Percentiles rank a stretch among this genome's conserved stretches.
These are phyloP conservation scores for Paecilomyces sp. DNA, from an alignment of 2,329 filamentous ascomycete species.

Conservation along the genomic window DNA sequence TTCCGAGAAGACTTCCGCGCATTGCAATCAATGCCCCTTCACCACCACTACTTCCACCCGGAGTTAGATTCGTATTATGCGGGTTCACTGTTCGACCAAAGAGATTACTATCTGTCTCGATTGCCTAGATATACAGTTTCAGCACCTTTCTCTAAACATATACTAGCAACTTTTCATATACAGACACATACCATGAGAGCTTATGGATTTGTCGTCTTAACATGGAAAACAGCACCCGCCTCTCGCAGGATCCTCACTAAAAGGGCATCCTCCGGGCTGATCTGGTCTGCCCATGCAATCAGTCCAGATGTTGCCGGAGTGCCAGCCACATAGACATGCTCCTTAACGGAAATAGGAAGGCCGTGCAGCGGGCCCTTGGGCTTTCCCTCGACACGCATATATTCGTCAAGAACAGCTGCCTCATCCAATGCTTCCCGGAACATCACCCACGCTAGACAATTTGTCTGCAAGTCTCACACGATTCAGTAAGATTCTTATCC, in stretches of 20 bases:
- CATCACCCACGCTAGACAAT: conserved; percentile 17
- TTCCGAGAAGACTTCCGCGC: conserved; percentile 15
- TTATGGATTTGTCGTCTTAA: conserved; percentile 25
- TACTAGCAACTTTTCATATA: background rate
- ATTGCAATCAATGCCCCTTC: conserved; percentile 15
- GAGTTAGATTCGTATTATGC: conserved; percentile 13
- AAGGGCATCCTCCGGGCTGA: conserved; percentile 1
- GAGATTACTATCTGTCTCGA: conserved; percentile 23
- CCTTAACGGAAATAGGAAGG: conserved; percentile 49
- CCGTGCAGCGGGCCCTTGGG: conserved; percentile 43
- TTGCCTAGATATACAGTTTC: background rate
- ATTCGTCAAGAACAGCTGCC: conserved; percentile 12
- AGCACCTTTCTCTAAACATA: background rate
- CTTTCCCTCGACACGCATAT: conserved; percentile 20
- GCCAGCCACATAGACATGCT: conserved; percentile 52
- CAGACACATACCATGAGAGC: conserved; percentile 11
- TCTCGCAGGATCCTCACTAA: conserved; percentile 11
- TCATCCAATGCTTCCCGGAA: conserved; percentile 14
- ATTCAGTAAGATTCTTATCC: background rate
- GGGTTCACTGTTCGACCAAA: conserved; percentile 19
- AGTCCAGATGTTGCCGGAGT: conserved; percentile 47
- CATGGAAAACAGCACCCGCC: conserved; percentile 23
- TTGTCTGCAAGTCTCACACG: conserved; percentile 4
- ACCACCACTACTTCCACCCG: conserved; percentile 16
- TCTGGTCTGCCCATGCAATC: conserved; percentile 4